These are phyloP conservation scores for Rhizopogon vesiculosus DNA, from an alignment of 768 basidiomycete genomes.

Conservation along the genomic window DNA sequence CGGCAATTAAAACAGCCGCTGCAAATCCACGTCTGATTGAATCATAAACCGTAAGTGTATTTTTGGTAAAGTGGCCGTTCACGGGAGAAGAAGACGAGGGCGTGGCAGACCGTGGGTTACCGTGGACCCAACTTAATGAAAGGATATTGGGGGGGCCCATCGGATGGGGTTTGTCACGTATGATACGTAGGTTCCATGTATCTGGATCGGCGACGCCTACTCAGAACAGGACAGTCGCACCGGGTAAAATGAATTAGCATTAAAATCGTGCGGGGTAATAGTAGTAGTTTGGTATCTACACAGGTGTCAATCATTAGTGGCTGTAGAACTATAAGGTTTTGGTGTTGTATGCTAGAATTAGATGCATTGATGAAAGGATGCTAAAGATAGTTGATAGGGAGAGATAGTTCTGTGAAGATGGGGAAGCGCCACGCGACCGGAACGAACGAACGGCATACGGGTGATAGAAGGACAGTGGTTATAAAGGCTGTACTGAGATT, in stretches of 20 bases:
- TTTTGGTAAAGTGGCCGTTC: too few species aligned
- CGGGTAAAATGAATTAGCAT: slow-evolving; percentile 5
- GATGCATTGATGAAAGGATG: slow-evolving; percentile 1
- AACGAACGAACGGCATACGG: slow-evolving; percentile 6
- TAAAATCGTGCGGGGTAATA: not conserved
- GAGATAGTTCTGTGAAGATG: slow-evolving; percentile 2
- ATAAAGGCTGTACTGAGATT: slow-evolving; percentile 11
- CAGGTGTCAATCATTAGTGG: slow-evolving; percentile 5
- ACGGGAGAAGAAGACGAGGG: too few species aligned
- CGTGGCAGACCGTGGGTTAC: too few species aligned
- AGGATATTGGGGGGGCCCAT: too few species aligned
- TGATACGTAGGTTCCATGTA: too few species aligned
- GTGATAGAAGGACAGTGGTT: slow-evolving; percentile 7
- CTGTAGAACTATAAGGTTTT: slow-evolving; percentile 3
- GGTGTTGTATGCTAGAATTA: slow-evolving; percentile 5
- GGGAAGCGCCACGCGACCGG: not conserved
- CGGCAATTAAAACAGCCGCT: slow-evolving; percentile 33
- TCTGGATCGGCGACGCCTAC: not conserved
- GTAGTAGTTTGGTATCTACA: slow-evolving; percentile 1
- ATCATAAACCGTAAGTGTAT: too few species aligned
- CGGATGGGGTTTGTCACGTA: too few species aligned
- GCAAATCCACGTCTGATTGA: not conserved
- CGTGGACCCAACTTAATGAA: too few species aligned
- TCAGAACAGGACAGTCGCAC: not conserved
- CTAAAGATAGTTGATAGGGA: slow-evolving; percentile 1